Evolutionary conservation across 2,329 filamentous ascomycete genomes (phyloP), one percentile per base, ranked within the genome.

Genomic region (Penicillium sp.): DNA sequence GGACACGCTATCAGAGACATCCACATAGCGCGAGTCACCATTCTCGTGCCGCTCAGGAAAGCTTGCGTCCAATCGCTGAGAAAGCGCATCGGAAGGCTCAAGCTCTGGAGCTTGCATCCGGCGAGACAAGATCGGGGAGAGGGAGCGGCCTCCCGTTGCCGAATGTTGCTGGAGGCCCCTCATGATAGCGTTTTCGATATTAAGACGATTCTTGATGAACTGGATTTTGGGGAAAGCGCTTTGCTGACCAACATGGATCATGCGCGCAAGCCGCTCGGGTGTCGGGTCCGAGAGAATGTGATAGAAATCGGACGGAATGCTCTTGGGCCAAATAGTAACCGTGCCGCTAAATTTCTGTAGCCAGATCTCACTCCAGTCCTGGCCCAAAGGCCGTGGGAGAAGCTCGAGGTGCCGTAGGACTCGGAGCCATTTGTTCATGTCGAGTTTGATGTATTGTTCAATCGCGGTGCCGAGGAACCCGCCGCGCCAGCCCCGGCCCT

Each of bases 341-440:
- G 92, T 98, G 31, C 95, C 95, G 63, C 89, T 90, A 75, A 99
- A 99, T 59, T 92, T 87, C 75, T 99, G 95, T 50, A 99, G 84
- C 91, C 94, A 99, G 22, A 99, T 87, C 76, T 96, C 90, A 59
- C 89, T 93, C 95, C 95, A 99, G 74, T 99, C 95, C 75, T 98
- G 94, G 2, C 93, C 94, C 22, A 98, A 77, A 0, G 92, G 92
- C 0, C 95, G 87, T 0, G 95, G 95, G 0, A 99, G 85, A 4
- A 99, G 83, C 76, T 99, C 95, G 0, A 98, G 84, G 72, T 97
- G 92, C 1, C 93, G 89, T 43, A 98, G 84, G 20, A 99, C 94
- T 73, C 95, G 95, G 41, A 99, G 87, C 92, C 95, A 99, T 80
- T 99, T 99, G 69, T 91, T 96, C 67, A 99, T 84, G 75, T 99